Conservation (phyloP, 495 filamentous ascomycete species). For the Jackrogersella minutella region DNA sequence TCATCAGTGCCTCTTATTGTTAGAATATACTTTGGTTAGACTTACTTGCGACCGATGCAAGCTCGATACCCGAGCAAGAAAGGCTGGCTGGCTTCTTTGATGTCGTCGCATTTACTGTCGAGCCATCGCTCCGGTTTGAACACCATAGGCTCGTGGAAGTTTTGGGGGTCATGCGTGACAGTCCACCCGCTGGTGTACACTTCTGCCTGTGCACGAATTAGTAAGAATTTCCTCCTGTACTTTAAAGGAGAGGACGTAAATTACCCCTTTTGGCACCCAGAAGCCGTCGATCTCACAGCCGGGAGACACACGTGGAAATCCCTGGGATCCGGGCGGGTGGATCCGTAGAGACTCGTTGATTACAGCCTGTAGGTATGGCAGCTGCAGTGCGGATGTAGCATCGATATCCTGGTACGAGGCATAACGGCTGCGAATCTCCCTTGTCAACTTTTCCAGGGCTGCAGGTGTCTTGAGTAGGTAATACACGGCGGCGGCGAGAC, state of each 20-base stretch:
- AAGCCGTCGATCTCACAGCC: conserved; percentile 44
- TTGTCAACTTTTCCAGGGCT: conserved; percentile 40
- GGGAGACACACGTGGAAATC: conserved; percentile 42
- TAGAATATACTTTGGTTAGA: too few species aligned
- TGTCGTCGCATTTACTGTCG: conserved; percentile 42
- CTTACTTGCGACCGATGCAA: conserved; percentile 42
- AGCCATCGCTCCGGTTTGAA: conserved; percentile 50
- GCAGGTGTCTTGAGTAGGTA: conserved; percentile 46
- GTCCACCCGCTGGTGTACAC: conserved; percentile 49
- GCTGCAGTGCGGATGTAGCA: conserved; percentile 30
- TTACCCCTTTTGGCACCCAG: conserved; percentile 49
- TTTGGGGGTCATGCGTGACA: conserved; percentile 41
- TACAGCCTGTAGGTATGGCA: conserved; percentile 52
- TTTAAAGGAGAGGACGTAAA: not conserved
- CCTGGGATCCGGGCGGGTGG: conserved; percentile 40
- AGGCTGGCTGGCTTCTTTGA: conserved; percentile 46
- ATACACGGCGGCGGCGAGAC: conserved; percentile 50
- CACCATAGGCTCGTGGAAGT: conserved; percentile 42
- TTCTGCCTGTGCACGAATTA: conserved; percentile 35
- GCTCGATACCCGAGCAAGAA: conserved; percentile 40
- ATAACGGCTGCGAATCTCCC: conserved; percentile 55
- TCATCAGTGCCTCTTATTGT: too few species aligned
- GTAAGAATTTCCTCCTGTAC: too few species aligned
- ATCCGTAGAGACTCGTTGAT: conserved; percentile 57
- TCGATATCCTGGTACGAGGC: conserved; percentile 45